phyloP scores from a whole-genome alignment of 345 rosid genomes.

The Moricandia arvensis region DNA sequence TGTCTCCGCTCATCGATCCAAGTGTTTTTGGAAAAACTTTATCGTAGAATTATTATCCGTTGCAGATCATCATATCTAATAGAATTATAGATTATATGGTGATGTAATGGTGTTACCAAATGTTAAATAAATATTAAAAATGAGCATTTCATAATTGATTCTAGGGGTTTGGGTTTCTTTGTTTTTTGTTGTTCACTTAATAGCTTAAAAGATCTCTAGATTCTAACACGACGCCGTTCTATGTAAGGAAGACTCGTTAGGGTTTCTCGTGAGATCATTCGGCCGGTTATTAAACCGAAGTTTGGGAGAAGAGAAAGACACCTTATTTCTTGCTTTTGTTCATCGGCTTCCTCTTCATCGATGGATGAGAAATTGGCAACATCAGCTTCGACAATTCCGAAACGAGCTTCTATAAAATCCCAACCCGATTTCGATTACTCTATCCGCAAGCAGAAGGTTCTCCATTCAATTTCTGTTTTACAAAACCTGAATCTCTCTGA shows the following conservation, averaged over 20 bases:
- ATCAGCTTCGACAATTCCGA: slow-evolving; percentile 17
- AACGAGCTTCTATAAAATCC: slow-evolving; percentile 47
- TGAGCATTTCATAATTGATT: too few species aligned
- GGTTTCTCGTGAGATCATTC: slow-evolving; percentile 3
- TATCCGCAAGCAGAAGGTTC: slow-evolving; percentile 60
- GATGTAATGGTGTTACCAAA: too few species aligned
- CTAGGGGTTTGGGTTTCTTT: too few species aligned
- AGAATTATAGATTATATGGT: too few species aligned
- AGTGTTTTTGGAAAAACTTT: too few species aligned
- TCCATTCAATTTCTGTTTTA: background rate
- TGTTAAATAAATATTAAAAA: too few species aligned
- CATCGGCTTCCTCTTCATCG: slow-evolving; percentile 4
- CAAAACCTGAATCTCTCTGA: background rate
- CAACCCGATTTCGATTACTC: slow-evolving; percentile 46
- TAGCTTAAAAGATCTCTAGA: slow-evolving; percentile 10
- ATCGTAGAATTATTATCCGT: too few species aligned
- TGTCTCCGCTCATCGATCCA: too few species aligned
- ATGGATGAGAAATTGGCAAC: slow-evolving; percentile 26
- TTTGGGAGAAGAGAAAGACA: background rate
- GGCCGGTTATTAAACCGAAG: background rate
- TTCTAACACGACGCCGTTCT: background rate
- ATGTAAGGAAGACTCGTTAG: background rate
- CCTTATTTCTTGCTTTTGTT: background rate
- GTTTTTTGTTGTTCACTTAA: too few species aligned
- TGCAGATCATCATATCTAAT: too few species aligned